A percentile compares a stretch with the other conserved stretches of the same genome.
These are phyloP conservation scores for Podospora fimiseda DNA, from an alignment of 495 filamentous ascomycete genomes.

Conservation along the genomic window DNA sequence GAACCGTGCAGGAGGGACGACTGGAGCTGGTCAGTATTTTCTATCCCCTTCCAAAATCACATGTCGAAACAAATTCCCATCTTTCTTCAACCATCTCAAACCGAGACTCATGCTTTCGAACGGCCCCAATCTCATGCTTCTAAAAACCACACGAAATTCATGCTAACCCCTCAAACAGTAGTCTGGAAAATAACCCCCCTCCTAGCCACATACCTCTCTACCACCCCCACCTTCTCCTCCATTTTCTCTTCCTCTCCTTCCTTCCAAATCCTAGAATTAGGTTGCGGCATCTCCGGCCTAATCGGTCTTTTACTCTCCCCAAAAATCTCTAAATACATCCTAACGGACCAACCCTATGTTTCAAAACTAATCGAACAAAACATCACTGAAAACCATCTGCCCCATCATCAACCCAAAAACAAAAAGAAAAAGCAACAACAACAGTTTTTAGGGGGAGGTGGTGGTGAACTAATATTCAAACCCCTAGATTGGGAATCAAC, in stretches of 20 bases:
- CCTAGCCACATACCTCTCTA: slow-evolving; percentile 74
- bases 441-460: background rate
- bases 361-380: slow-evolving; percentile 68
- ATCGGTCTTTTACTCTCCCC: slow-evolving; percentile 60
- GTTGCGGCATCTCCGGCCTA: slow-evolving; percentile 77
- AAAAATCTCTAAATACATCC: slow-evolving; percentile 57
- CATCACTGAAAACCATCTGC: slow-evolving; percentile 52
- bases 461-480: slow-evolving; percentile 35
- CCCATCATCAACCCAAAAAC: background rate
- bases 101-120: background rate
- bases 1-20: slow-evolving; percentile 74
- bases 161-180: slow-evolving; percentile 48
- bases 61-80: too few species aligned
- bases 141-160: too few species aligned
- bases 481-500: slow-evolving; percentile 68
- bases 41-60: slow-evolving; percentile 4
- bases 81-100: background rate
- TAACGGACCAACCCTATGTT: slow-evolving; percentile 88
- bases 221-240: slow-evolving; percentile 58
- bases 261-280: slow-evolving; percentile 71
- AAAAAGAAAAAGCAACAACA: background rate
- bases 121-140: too few species aligned
- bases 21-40: slow-evolving; percentile 65
- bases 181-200: slow-evolving; percentile 89
- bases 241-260: slow-evolving; percentile 46